phyloP scores from a whole-genome alignment of 2,329 filamentous ascomycete species.

The Hortaea werneckii region DNA sequence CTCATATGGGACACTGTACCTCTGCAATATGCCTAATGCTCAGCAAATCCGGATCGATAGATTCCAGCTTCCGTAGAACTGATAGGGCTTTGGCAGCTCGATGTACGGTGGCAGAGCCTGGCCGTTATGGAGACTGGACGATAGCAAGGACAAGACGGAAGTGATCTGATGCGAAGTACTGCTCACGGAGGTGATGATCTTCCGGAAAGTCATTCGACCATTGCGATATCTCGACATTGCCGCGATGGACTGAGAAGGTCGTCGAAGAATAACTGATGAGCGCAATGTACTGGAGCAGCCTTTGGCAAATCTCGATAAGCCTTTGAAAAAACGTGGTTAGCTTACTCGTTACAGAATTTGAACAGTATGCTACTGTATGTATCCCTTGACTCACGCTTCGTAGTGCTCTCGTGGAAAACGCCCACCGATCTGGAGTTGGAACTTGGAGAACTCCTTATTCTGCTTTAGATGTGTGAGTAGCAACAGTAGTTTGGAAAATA shows the following conservation, averaged over 20 bases:
- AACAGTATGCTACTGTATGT: too few relatives aligned
- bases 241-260: conserved; percentile 32
- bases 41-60: conserved; percentile 50
- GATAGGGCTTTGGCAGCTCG: conserved; percentile 50
- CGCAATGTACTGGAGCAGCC: conserved; percentile 56
- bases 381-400: conserved; percentile 26
- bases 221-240: conserved; percentile 32
- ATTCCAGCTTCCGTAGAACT: conserved; percentile 48
- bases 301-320: conserved; percentile 50
- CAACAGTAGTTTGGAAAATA: conserved; percentile 59
- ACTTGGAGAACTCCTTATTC: conserved; percentile 56
- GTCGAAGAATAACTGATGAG: conserved; percentile 55
- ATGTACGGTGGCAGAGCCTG: conserved; percentile 63
- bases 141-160: conserved; percentile 57
- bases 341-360: not conserved
- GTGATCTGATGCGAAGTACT: conserved; percentile 58
- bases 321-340: conserved; percentile 15
- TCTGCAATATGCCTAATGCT: conserved; percentile 50
- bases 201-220: conserved; percentile 54
- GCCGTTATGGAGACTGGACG: conserved; percentile 54
- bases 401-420: conserved; percentile 58
- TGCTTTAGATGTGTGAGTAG: conserved; percentile 54
- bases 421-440: conserved; percentile 61
- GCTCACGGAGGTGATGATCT: conserved; percentile 45
- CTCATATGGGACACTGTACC: not conserved